These are phyloP conservation scores for Colletotrichum eremochloae DNA, from an alignment of 2,329 filamentous ascomycete genomes.

Conservation along the genomic window DNA sequence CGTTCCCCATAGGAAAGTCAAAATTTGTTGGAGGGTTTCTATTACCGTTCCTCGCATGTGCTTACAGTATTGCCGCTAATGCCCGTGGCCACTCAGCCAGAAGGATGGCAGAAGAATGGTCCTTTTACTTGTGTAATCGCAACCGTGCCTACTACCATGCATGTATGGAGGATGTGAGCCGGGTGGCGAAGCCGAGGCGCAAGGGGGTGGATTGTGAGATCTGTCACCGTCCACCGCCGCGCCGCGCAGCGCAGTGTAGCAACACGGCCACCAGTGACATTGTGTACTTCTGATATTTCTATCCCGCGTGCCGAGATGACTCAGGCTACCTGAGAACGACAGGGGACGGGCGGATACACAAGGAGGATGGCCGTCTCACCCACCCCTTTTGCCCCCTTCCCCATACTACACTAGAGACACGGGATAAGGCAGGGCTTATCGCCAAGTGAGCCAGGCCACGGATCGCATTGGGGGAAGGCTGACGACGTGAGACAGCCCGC, in stretches of 20 bases:
- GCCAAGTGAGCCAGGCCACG: conserved; percentile 29
- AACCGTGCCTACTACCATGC: too few species aligned
- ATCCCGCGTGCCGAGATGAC: conserved; percentile 22
- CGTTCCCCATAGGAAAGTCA: conserved; percentile 36
- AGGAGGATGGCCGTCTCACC: conserved; percentile 38
- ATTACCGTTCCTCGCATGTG: conserved; percentile 24
- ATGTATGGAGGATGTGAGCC: background rate
- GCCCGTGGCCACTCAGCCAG: conserved; percentile 5
- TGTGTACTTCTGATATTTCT: background rate
- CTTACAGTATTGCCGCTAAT: background rate
- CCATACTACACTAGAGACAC: conserved; percentile 36
- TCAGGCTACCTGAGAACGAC: conserved; percentile 26
- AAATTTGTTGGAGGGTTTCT: conserved; percentile 15
- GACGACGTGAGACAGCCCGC: conserved; percentile 16
- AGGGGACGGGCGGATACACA: conserved; percentile 31
- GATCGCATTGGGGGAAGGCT: conserved; percentile 7
- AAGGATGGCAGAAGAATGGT: background rate
- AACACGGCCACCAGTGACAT: background rate
- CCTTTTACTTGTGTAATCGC: too few species aligned
- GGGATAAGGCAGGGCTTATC: conserved; percentile 33
- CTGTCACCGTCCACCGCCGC: background rate
- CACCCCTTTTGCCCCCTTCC: conserved; percentile 15
- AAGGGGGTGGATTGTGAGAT: conserved; percentile 12
- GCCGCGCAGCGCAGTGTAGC: background rate
- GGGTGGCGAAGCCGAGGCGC: conserved; percentile 39